These are phyloP conservation scores for Neolentinus lepideus DNA, from an alignment of 1,284 basidiomycete species.

Conservation along the genomic window DNA sequence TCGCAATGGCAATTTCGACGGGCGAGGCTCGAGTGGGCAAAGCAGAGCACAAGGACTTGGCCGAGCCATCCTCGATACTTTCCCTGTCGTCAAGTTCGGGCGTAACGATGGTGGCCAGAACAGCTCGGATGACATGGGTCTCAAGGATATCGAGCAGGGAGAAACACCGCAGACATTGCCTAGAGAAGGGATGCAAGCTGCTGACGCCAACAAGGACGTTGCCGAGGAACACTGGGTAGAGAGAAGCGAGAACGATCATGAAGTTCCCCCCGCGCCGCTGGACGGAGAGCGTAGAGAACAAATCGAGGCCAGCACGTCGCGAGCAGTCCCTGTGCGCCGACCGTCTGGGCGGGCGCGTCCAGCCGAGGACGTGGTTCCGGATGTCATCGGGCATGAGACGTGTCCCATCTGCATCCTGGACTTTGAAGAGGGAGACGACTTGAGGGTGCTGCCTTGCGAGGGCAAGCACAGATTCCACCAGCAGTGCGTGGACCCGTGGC, in stretches of 20 bases:
- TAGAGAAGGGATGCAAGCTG: neutral
- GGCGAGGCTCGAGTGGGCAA: slow-evolving; percentile 43
- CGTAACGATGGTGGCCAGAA: slow-evolving; percentile 6
- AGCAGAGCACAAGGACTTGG: slow-evolving; percentile 76
- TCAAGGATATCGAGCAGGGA: slow-evolving; percentile 26
- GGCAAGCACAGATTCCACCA: slow-evolving; percentile 86
- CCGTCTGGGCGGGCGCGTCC: slow-evolving; percentile 1
- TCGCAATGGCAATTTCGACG: slow-evolving; percentile 36
- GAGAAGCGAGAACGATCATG: neutral
- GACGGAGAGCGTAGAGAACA: slow-evolving; percentile 20
- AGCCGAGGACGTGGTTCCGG: slow-evolving; percentile 41
- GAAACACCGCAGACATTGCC: neutral
- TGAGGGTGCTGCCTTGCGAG: slow-evolving; percentile 85
- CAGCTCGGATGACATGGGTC: neutral
- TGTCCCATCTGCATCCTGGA: slow-evolving; percentile 93
- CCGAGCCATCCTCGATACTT: slow-evolving; percentile 88
- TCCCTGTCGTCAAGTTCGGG: slow-evolving; percentile 87
- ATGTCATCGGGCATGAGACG: slow-evolving; percentile 70
- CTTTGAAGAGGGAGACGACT: slow-evolving; percentile 88
- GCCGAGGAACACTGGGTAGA: neutral
- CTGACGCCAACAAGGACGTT: slow-evolving; percentile 1
- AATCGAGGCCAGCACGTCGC: neutral
- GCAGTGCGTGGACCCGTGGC: slow-evolving; percentile 78
- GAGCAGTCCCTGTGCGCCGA: slow-evolving; percentile 9
- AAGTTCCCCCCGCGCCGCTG: neutral